Evolutionary conservation across 306 rosid genomes (phyloP).

Genomic region (Gastrolobium bilobum): DNA sequence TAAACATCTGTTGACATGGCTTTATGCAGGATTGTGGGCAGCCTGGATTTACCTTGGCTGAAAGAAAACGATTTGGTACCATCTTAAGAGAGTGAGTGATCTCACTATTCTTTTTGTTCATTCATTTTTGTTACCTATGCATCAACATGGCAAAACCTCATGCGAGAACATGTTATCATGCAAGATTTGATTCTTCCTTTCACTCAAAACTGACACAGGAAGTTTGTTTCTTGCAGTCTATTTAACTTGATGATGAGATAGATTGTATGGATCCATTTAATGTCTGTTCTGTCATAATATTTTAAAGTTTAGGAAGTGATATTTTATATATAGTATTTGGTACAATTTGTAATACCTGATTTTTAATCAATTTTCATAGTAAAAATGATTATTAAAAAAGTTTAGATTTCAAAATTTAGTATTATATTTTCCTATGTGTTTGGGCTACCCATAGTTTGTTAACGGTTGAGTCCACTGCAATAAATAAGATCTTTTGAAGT

Average conservation of each 20-base stretch:
- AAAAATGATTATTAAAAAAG: not conserved
- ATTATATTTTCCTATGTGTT: not conserved
- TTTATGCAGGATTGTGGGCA: conserved; percentile 88
- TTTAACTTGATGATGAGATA: conserved; percentile 3
- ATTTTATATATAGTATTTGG: not conserved
- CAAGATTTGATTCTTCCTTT: not conserved
- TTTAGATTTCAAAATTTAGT: conserved; percentile 17
- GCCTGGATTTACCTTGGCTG: conserved; percentile 94
- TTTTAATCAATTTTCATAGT: not conserved
- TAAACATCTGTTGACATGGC: conserved; percentile 36
- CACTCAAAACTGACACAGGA: conserved; percentile 8
- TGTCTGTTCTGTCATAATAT: conserved; percentile 1
- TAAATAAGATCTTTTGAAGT: not conserved
- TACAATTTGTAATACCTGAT: not conserved
- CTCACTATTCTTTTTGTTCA: conserved; percentile 23
- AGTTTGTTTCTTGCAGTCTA: conserved; percentile 24
- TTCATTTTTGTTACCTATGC: conserved; percentile 31
- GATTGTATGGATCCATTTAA: not conserved
- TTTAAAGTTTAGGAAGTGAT: conserved; percentile 11
- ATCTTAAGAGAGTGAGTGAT: conserved; percentile 84
- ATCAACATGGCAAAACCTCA: conserved; percentile 18
- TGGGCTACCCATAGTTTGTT: not conserved
- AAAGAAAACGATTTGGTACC: conserved; percentile 84
- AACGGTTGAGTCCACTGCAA: conserved; percentile 6
- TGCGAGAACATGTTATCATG: conserved; percentile 21